Evolutionary conservation across 331 rosid genomes (phyloP), one percentile per base, ranked within the genome.

Genomic region (Prunus yedoensis): DNA sequence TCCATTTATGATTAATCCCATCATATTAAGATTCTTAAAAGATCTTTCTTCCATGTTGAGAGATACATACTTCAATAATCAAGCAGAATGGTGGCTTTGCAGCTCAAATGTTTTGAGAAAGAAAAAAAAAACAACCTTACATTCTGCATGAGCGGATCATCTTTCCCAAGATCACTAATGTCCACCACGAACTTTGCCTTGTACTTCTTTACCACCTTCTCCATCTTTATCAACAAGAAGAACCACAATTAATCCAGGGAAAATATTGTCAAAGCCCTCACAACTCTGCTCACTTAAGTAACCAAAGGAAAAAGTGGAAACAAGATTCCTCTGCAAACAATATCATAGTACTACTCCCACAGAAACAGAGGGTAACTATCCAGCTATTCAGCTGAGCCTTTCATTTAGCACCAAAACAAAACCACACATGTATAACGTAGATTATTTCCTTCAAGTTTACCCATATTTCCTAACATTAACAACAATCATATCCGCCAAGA

Each of bases 81-180:
- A 32, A 4, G 50, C 12, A 20, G 30, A 30, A 17, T 3, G 56
- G 47, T 43, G 51, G 11, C 20, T 11, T 27, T 61, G 57, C 20
- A 66, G 71, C 57, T 66, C 51, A 30, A 65, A 56, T 45, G 17
- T 18, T 17, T 1, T 11, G 30, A 4, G 68, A 57, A 25, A 8
- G 23, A 25, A 8, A n/a, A 5, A 5, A 15, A 30, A 25, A 17
- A 70, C 4, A 45, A 32, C 65, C 90, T 74, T 83, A 89, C 90
- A 80, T 85, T 87, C 66, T 76, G 86, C 86, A 79, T 78, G 23
- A 85, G 85, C 10, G 93, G 87, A 82, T 89, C 93, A 70, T 80
- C 68, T 68, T 79, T 84, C 77, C 90, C 90, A 50, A 82, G 82
- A 49, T 89, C 81, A 65, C 89, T 81, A 41, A 87, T 75, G 77